A percentile compares a stretch with the other conserved stretches of the same genome.
Conservation (phyloP, 1,139 yeast genomes). For the Scheffersomyces lignicola region DNA sequence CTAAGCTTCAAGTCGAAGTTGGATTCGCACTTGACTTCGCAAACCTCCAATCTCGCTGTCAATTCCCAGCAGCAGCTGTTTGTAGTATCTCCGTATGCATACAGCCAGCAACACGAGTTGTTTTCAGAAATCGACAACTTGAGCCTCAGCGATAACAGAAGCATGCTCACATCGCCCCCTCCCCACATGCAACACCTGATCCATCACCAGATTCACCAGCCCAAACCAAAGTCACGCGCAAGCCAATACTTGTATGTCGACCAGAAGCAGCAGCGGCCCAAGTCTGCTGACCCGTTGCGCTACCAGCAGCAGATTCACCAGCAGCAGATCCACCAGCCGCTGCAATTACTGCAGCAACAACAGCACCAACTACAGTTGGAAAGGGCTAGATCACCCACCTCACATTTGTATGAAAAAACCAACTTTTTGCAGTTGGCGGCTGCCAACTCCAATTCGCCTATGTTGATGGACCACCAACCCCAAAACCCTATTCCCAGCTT, state of each 20-base stretch:
- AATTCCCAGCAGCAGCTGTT: constrained; percentile 12
- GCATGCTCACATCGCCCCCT: constrained; percentile 10
- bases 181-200: background rate
- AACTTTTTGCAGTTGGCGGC: constrained; percentile 48
- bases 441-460: constrained; percentile 19
- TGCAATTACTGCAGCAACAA: constrained; percentile 16
- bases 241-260: constrained; percentile 29
- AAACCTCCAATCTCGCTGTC: constrained; percentile 9
- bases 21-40: constrained; percentile 32
- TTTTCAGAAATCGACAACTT: constrained; percentile 32
- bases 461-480: constrained; percentile 3
- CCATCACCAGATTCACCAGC: constrained; percentile 29
- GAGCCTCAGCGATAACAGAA: constrained; percentile 20
- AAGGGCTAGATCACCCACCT: constrained; percentile 44
- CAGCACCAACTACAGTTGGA: constrained; percentile 26
- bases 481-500: constrained; percentile 14
- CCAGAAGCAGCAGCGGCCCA: constrained; percentile 36
- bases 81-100: constrained; percentile 10
- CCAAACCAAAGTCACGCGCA: constrained; percentile 36
- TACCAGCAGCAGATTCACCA: constrained; percentile 9
- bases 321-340: constrained; percentile 16
- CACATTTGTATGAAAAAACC: constrained; percentile 47
- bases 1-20: constrained; percentile 44
- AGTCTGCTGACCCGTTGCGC: constrained; percentile 42
- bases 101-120: constrained; percentile 17